A percentile compares a stretch with the other conserved stretches of the same genome.
Conservation (phyloP, 176 grass and related monocot genomes). For the Aegilops longissima region DNA sequence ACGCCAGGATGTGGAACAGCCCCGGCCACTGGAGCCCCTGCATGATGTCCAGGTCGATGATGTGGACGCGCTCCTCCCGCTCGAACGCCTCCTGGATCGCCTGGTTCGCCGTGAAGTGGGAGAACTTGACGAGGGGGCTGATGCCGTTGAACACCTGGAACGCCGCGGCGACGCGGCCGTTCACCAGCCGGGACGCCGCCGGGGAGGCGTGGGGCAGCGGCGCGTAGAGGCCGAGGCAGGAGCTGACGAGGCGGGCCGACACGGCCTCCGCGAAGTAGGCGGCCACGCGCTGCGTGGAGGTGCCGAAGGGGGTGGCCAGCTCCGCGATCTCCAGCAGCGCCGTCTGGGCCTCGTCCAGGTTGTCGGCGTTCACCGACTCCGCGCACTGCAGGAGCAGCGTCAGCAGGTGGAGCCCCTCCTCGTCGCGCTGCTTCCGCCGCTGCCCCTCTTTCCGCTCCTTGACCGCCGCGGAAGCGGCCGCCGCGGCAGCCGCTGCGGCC, state of each 20-base stretch:
- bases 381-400: slow-evolving; percentile 82
- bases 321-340: slow-evolving; percentile 75
- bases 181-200: slow-evolving; percentile 23
- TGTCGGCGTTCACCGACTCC: slow-evolving; percentile 68
- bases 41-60: slow-evolving; percentile 99
- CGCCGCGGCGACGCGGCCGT: slow-evolving; percentile 54
- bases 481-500: slow-evolving; percentile 35
- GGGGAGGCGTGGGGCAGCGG: slow-evolving; percentile 52
- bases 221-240: slow-evolving; percentile 82
- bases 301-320: slow-evolving; percentile 74
- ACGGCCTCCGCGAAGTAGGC: slow-evolving; percentile 99
- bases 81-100: slow-evolving; percentile 98
- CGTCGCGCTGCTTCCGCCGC: slow-evolving; percentile 76
- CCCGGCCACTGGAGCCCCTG: slow-evolving; percentile 97
- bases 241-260: slow-evolving; percentile 79
- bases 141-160: slow-evolving; percentile 99
- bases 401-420: slow-evolving; percentile 71
- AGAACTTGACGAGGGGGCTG: slow-evolving; percentile 92
- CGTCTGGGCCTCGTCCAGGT: slow-evolving; percentile 67
- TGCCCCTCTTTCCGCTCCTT: slow-evolving; percentile 62
- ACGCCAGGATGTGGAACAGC: slow-evolving; percentile 96
- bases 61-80: slow-evolving; percentile 87
- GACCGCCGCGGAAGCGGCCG: neutral
- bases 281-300: slow-evolving; percentile 77
- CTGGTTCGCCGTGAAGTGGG: slow-evolving; percentile 97